Evolutionary conservation across 768 basidiomycete species (phyloP), one percentile per base, ranked within the genome.

Genomic region (Tricholoma saponaceum): DNA sequence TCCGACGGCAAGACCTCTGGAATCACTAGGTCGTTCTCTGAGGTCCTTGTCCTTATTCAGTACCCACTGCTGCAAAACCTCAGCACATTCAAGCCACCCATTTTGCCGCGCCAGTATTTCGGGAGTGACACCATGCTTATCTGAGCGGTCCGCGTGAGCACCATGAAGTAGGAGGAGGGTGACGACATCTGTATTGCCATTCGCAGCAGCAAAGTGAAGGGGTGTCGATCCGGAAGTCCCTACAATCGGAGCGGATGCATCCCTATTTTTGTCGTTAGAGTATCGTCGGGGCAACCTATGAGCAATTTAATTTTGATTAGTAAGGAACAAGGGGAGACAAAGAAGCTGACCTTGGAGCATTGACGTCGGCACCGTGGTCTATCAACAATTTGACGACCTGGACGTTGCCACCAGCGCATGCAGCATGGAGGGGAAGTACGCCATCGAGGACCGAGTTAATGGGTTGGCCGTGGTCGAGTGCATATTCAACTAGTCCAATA

Each of bases 361-460:
- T 98, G 28, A 98, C 96, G 69, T 99, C 97, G n/a, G 97, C 97
- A 20, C 97, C 96, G 57, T 86, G 78, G 60, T 97, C 92, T 66
- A 99, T 89, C 47, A 99, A 76, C 61, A 95, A 79, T 65, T 85
- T 83, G 39, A 98, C 94, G 44, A 98, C 90, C 57, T 86, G 82
- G 56, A 90, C 91, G 67, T 85, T 91, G 1, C 97, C 97, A 22
- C 92, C 92, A 0, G 93, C 90, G 63, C 86, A 91, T 2, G 96
- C 97, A 3, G 94, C 95, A 68, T 99, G 97, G 8, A 99, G 80
- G 3, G 97, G 95, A n/a, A 97, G 85, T 3, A 99, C 90, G 33
- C 97, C 97, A 68, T 96, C 92, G 54, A 98, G 83, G 30, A 97
- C 92, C 4, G 94, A 91, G 72, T 99, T 98, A 72, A 96, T 86